A percentile compares a stretch with the other conserved stretches of the same genome.
Evolutionary conservation across 305 asterid genomes (phyloP).

Genomic region (Rubia balearica): DNA sequence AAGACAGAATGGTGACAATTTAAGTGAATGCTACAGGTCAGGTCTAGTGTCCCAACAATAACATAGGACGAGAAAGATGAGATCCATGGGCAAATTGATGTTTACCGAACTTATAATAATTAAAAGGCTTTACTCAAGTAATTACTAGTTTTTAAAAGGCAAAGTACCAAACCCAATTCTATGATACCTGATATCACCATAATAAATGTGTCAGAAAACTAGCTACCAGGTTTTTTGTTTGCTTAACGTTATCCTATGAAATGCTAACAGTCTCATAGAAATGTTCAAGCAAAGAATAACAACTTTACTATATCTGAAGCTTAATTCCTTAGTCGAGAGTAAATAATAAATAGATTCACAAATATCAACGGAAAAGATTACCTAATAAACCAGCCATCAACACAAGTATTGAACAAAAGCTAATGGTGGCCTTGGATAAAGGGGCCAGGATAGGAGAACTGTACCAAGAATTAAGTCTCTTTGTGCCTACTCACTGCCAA

Average conservation of each 20-base stretch:
- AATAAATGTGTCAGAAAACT: not conserved
- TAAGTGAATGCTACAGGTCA: not conserved
- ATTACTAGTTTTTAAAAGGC: not conserved
- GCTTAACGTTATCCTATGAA: not conserved
- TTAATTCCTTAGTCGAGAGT: not conserved
- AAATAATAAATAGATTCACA: not conserved
- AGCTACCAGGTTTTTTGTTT: not conserved
- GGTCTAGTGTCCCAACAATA: not conserved
- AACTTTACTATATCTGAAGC: not conserved
- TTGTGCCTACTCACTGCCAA: not conserved
- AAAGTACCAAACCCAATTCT: not conserved
- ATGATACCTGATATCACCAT: not conserved
- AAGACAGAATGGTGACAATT: not conserved
- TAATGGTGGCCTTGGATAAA: not conserved
- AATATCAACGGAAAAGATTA: conserved; percentile 1
- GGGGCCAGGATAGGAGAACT: not conserved
- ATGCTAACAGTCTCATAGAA: not conserved
- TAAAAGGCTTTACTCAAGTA: not conserved
- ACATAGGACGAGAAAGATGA: conserved; percentile 4
- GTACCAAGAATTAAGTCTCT: not conserved
- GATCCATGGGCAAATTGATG: conserved; percentile 15
- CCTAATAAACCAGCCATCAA: not conserved
- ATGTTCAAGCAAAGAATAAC: not conserved
- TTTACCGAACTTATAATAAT: conserved; percentile 21
- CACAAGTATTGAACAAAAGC: conserved; percentile 10